phyloP scores from a whole-genome alignment of 345 rosid genomes.

The Trapa incisa region DNA sequence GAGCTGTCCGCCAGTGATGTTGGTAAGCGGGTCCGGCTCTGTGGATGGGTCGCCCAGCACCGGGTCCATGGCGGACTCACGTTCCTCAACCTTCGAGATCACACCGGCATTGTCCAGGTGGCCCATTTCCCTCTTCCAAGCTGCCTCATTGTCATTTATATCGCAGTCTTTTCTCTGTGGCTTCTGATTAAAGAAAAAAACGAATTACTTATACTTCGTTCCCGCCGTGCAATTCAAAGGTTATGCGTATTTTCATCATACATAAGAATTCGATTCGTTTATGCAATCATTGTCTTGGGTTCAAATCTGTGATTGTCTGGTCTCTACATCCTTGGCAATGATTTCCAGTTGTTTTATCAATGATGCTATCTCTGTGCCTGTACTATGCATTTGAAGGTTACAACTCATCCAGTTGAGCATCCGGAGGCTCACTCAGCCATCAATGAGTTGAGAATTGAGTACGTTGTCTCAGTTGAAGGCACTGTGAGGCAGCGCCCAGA shows the following conservation, averaged over 20 bases:
- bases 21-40: constrained; percentile 70
- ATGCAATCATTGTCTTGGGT: neutral
- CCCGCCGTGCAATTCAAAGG: neutral
- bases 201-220: neutral
- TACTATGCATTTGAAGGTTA: constrained; percentile 29
- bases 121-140: neutral
- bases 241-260: neutral
- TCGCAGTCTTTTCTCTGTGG: neutral
- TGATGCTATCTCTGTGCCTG: neutral
- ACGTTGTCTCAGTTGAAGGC: constrained; percentile 72
- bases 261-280: neutral
- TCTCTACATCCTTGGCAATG: neutral
- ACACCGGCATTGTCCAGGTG: constrained; percentile 90
- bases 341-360: neutral
- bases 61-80: constrained; percentile 86
- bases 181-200: neutral
- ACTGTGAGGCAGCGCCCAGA: constrained; percentile 56
- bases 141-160: neutral
- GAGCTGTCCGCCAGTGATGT: constrained; percentile 48
- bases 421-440: constrained; percentile 66
- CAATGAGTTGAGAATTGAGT: constrained; percentile 71
- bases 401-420: constrained; percentile 67
- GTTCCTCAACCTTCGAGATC: constrained; percentile 90
- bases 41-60: constrained; percentile 96
- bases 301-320: neutral